Conservation (phyloP, 805 yeast species). For the Lipomyces oligophaga region DNA sequence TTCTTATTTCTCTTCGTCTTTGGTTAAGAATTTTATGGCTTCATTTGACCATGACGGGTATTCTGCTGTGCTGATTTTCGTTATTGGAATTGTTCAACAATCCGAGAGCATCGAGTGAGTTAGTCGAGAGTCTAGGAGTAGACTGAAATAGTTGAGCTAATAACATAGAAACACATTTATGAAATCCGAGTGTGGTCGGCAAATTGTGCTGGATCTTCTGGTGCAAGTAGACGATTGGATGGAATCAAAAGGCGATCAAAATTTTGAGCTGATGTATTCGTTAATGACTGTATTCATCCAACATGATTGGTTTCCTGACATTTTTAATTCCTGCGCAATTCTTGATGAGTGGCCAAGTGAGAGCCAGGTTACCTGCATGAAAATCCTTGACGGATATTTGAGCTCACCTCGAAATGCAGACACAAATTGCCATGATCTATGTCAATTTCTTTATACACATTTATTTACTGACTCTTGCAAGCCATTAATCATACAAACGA, state of each 20-base stretch:
- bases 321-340: conserved; percentile 1
- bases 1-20: not conserved
- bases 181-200: conserved; percentile 2
- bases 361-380: conserved; percentile 11
- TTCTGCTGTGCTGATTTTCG: conserved; percentile 14
- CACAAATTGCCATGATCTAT: conserved; percentile 4
- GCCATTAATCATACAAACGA: conserved; percentile 14
- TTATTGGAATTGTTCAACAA: conserved; percentile 13
- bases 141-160: not conserved
- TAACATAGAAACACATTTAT: conserved; percentile 1
- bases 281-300: conserved; percentile 6
- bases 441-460: conserved; percentile 8
- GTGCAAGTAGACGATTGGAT: conserved; percentile 12
- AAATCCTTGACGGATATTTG: conserved; percentile 20
- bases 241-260: conserved; percentile 3
- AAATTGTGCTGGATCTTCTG: conserved; percentile 1
- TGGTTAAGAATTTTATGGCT: conserved; percentile 1
- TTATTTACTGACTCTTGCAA: conserved; percentile 8
- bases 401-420: conserved; percentile 4
- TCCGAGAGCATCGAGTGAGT: conserved; percentile 17
- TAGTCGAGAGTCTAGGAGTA: not conserved
- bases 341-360: conserved; percentile 6
- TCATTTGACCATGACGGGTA: conserved; percentile 9
- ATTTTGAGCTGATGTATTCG: conserved; percentile 18
- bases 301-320: conserved; percentile 4